phyloP scores from a whole-genome alignment of 768 basidiomycete species.

The Kwoniella bestiolae region DNA sequence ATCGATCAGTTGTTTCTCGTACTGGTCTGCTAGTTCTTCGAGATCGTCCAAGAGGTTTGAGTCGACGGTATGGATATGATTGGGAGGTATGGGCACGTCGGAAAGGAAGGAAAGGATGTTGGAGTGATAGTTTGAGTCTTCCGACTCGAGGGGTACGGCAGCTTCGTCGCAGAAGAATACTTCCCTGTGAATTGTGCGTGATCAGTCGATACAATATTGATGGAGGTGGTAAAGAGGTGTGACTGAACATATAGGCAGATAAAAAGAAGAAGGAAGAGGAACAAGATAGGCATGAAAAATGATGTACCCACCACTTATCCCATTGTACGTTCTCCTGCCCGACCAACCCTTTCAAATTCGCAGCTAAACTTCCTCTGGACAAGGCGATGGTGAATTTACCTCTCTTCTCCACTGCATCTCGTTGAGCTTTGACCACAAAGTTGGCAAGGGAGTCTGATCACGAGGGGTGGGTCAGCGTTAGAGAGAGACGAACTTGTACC shows the following conservation, averaged over 20 bases:
- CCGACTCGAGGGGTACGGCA: conserved; percentile 85
- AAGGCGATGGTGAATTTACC: conserved; percentile 90
- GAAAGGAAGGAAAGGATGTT: conserved; percentile 76
- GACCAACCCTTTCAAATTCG: conserved; percentile 73
- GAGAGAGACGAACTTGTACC: no score
- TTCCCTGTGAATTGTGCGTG: conserved; percentile 68
- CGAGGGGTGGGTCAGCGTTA: conserved; percentile 25
- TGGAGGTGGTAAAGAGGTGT: no score
- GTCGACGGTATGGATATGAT: conserved; percentile 86
- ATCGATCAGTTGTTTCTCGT: conserved; percentile 70
- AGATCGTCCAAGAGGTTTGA: conserved; percentile 63
- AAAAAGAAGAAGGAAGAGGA: no score
- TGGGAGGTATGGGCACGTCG: conserved; percentile 75
- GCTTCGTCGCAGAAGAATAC: conserved; percentile 98
- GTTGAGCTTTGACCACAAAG: conserved; percentile 86
- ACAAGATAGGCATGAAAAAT: no score
- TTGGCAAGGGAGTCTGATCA: conserved; percentile 66
- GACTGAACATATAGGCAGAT: no score
- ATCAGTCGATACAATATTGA: background rate
- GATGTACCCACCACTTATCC: conserved; percentile 92
- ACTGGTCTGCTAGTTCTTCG: conserved; percentile 60
- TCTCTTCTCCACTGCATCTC: conserved; percentile 84
- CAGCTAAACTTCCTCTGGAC: conserved; percentile 87
- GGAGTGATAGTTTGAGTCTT: conserved; percentile 88
- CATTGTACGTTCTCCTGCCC: conserved; percentile 72